Base-by-base conservation (phyloP, 2,329 filamentous ascomycete species). In the Paecilomyces sp. region DNA sequence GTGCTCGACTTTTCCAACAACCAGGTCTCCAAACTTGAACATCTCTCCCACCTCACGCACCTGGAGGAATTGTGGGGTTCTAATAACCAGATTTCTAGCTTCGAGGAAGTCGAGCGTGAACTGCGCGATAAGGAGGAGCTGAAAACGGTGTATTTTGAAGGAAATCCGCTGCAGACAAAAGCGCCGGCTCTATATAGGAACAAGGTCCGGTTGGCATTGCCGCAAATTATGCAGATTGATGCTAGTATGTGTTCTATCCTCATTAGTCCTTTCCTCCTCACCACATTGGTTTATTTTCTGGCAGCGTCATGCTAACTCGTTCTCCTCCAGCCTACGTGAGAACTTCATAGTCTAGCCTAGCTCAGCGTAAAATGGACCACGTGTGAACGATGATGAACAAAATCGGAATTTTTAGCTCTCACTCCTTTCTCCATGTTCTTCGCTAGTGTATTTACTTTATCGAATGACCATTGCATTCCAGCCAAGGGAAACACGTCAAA, bases 61-160 rank as follows among this genome's bases (percentile, higher is more conserved):
- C 79, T 99, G 25, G 90, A 96, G 72, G 94, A 99, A 74, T 76
- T 99, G 30, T 99, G 94, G 94, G 94, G 92, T 15, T 94, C 90
- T 67, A 92, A 92, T 75, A 97, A 96, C 75, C 81, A 89, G 67
- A 75, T 99, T 28, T 78, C 78, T 22, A 90, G 90, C 71, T 96
- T 97, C 68, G 80, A 82, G 52, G 92, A 97, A 69, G 84, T 97
- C 2, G 78, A 97, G 77, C 83, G 82, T 59, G 84, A 90, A 67
- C 76, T 99, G 64, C 82, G 78, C 57, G 89, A 94, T 70, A 97
- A 96, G 79, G 80, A 89, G 70, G 79, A 87, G 41, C 76, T 97
- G 66, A 86, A 88, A 61, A 97, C 94, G 1, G 93, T 99, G 11
- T 99, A 99, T 73, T 95, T 99, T 65, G 94, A 99, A 72, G 92